Evolutionary conservation across 306 rosid species (phyloP), one percentile per base, ranked within the genome.

Genomic region (Vigna hirtella): DNA sequence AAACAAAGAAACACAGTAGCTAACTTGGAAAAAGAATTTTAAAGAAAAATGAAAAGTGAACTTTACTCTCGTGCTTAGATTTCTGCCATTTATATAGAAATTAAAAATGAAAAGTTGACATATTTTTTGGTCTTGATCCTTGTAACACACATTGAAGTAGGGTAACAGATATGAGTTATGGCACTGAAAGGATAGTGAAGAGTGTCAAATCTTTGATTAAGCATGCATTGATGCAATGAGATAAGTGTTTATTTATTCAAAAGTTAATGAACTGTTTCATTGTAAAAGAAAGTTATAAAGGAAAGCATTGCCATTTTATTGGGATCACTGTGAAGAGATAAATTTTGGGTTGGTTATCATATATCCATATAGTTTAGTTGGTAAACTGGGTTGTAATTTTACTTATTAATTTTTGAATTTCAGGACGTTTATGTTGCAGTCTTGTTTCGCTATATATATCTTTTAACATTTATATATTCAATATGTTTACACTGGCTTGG

Each of bases 401-500:
- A 42, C 32, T 9, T 10, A 43, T 48, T 34, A 18, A 18, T 53
- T 82, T 34, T 48, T 47, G 26, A 70, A 52, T 55, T 63, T 24
- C 26, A 17, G 57, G 64, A 51, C 52, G 61, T 61, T 77, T 74
- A 9, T 61, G 50, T 36, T 18, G 18, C 73, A 74, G 17, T 58
- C 68, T 67, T 17, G 22, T 17, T 59, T 58, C 59, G 9, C 30
- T 11, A 13, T 70, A 40, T 66, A 36, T 77, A 9, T 36, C 58
- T 42, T 74, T 53, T 40, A 55, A 48, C 55, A 72, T 69, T 78
- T 69, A 65, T 69, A 59, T 74, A 78, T 77, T 83, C 72, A 94
- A 94, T 79, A 94, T 94, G 98, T 92, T 96, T 72, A 89, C 98
- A 12, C 87, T 92, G 82, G 90, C 88, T 81, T 94, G 98, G 98